Evolutionary conservation across 768 basidiomycete genomes (phyloP).

Genomic region (Crepidotus variabilis): DNA sequence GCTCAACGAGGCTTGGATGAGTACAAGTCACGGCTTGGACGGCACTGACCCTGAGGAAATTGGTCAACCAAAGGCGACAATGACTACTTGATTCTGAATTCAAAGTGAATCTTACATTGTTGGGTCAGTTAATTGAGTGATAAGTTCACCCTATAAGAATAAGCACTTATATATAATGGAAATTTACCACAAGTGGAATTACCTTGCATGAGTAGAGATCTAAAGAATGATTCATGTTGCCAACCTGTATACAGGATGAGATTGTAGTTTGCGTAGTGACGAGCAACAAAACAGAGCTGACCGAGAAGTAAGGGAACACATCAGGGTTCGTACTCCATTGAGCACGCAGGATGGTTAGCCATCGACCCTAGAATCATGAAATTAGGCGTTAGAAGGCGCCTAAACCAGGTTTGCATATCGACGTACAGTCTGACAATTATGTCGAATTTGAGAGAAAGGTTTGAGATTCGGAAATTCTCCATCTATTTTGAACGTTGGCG

Average conservation of each 20-base stretch:
- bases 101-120: constrained; percentile 33
- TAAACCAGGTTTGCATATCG: neutral
- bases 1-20: constrained; percentile 71
- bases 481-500: constrained; percentile 41
- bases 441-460: constrained; percentile 59
- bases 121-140: constrained; percentile 59
- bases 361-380: constrained; percentile 55
- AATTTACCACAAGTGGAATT: neutral
- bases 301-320: constrained; percentile 80
- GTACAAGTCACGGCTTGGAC: constrained; percentile 90
- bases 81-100: neutral
- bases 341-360: constrained; percentile 75
- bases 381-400: neutral
- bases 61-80: constrained; percentile 4
- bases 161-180: neutral
- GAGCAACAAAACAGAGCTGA: constrained; percentile 25
- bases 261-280: neutral
- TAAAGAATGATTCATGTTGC: constrained; percentile 74
- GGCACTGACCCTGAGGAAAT: constrained; percentile 58
- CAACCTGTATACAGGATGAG: constrained; percentile 43
- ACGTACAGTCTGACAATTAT: constrained; percentile 80
- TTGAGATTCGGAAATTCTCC: constrained; percentile 55
- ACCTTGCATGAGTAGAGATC: constrained; percentile 76
- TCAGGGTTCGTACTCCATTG: constrained; percentile 79
- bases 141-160: constrained; percentile 55